These are phyloP conservation scores for Aspergillus fumigatiaffinis DNA, from an alignment of 2,329 filamentous ascomycete species.

Conservation along the genomic window DNA sequence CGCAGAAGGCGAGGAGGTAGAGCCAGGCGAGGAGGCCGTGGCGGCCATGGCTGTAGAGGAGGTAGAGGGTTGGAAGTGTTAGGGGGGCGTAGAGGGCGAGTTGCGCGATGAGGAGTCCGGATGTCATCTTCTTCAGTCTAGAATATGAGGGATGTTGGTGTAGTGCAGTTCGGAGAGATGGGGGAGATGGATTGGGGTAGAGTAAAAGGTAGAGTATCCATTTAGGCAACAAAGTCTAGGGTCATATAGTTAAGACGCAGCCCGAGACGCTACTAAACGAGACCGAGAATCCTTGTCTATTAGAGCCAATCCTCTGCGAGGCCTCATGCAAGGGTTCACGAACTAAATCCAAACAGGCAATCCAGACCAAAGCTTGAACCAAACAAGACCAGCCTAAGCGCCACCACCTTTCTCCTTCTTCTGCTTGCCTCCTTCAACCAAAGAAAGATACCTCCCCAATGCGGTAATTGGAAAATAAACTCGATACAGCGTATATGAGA, in stretches of 20 bases:
- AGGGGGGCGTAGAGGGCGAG: background rate
- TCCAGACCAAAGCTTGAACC: background rate
- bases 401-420: background rate
- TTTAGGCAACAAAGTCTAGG: background rate
- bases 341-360: background rate
- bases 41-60: background rate
- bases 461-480: conserved; percentile 12
- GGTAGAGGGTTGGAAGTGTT: background rate
- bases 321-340: background rate
- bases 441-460: conserved; percentile 2
- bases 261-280: background rate
- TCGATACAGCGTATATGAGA: conserved; percentile 3
- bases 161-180: background rate
- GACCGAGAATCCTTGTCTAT: background rate
- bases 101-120: background rate
- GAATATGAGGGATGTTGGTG: background rate
- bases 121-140: background rate
- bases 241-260: background rate
- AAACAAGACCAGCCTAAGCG: background rate
- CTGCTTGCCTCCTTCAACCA: background rate
- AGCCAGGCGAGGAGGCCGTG: conserved; percentile 2
- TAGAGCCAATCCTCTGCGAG: background rate
- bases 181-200: background rate
- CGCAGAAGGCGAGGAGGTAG: conserved; percentile 4
- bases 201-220: background rate